A percentile compares a stretch with the other conserved stretches of the same genome.
phyloP scores from a whole-genome alignment of 495 filamentous ascomycete species.

The Cercophora newfieldiana region DNA sequence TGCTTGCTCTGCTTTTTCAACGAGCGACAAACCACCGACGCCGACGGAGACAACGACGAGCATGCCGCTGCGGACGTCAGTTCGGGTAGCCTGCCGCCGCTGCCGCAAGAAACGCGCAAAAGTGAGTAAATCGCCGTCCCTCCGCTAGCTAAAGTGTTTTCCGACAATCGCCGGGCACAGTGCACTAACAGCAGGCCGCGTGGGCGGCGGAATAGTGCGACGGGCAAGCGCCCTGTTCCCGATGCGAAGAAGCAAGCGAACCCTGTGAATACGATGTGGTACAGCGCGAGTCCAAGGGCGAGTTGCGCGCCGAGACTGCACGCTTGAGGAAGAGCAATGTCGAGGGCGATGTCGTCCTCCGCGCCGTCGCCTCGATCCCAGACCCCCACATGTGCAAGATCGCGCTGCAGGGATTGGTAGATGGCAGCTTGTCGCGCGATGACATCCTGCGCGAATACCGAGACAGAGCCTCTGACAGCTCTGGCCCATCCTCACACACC shows the following conservation, averaged over 20 bases:
- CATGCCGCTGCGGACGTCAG: neutral
- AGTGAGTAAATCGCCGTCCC: neutral
- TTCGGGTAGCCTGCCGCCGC: conserved; percentile 1
- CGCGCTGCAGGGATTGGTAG: conserved; percentile 7
- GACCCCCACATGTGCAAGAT: conserved; percentile 9
- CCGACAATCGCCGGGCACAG: neutral
- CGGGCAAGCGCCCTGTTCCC: conserved; percentile 1
- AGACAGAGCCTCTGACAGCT: neutral
- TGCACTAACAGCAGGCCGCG: neutral
- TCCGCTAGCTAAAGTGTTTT: neutral
- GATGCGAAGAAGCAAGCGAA: neutral
- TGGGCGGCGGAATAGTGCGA: conserved; percentile 5
- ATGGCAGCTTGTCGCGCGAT: neutral
- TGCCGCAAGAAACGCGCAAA: conserved; percentile 9
- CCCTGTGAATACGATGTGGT: conserved; percentile 7
- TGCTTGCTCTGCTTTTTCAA: neutral
- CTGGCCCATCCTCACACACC: neutral
- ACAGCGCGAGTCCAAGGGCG: conserved; percentile 12
- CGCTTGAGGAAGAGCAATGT: conserved; percentile 3
- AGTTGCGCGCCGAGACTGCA: conserved; percentile 4
- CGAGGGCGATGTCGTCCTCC: neutral
- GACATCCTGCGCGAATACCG: conserved; percentile 7
- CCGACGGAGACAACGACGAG: neutral
- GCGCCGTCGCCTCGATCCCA: conserved; percentile 4
- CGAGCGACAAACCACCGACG: neutral